Base-by-base conservation (phyloP, 108 stramenopile genomes). In the Fragilaria crotonensis region DNA sequence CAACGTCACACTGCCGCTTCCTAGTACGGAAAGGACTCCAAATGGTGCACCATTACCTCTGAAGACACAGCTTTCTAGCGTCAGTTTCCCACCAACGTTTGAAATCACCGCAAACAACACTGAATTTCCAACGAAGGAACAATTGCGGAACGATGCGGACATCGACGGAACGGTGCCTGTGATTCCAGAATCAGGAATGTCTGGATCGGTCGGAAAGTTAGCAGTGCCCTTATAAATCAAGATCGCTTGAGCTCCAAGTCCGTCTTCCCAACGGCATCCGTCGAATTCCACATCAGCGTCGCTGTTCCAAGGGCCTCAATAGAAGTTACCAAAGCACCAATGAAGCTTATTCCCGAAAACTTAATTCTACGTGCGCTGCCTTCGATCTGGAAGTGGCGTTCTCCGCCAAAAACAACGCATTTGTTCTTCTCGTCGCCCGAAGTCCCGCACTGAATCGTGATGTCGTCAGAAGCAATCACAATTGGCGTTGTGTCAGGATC, bases 401-500 rank as follows among this genome's bases (percentile, higher is more conserved):
- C 33, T 2, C 54, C 54, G 3, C 54, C 54, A 19, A 22, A 32
- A 21, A 56, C 23, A 2, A 31, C 32, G 30, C 54, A 56, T n/a
- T 33, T 36, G 31, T 56, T 36, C 7, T 56, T n/a, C 20, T 14
- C 21, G 2, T n/a, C n/a, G 1, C 54, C 54, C 17, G n/a, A 18
- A 2, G 18, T 20, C n/a, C 54, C 54, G 7, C 54, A 56, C 32
- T 45, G 1, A 4, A 56, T 23, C n/a, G 23, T 5, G 19, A 56
- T 56, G 23, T 56, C 7, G 7, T 36, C 27, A 32, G 54, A 2
- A 2, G 30, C 18, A 36, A 56, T 33, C 4, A 36, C 19, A 31
- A 56, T 56, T 4, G 54, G 54, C 30, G 54, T 56, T 19, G 33
- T 33, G 17, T 4, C 19, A 1, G 30, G 14, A 56, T 56, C 54